Percentiles rank a stretch among this genome's conserved stretches.
These are phyloP conservation scores for Vitis rupestris DNA, from an alignment of 164 flowering plant genomes.

Conservation along the genomic window DNA sequence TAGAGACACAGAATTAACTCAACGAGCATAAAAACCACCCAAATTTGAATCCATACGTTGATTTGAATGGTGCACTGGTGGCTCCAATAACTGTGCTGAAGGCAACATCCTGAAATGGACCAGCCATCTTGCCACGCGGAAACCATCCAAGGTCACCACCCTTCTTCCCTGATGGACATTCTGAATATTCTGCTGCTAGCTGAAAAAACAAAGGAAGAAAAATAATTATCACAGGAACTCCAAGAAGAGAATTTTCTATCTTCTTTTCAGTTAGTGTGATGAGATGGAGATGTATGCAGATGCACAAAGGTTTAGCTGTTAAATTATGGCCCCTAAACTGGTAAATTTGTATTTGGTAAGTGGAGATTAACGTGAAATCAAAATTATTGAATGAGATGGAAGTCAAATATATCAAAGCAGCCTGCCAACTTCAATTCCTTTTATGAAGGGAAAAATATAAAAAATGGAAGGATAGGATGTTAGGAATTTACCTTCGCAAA, in stretches of 20 bases:
- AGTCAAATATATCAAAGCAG: too few species aligned
- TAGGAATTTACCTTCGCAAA: slow-evolving; percentile 77
- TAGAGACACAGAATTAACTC: neutral
- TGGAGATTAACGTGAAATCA: too few species aligned
- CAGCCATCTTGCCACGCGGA: slow-evolving; percentile 99
- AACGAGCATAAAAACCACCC: neutral
- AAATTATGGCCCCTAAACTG: too few species aligned
- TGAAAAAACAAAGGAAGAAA: slow-evolving; percentile 18
- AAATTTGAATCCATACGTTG: slow-evolving; percentile 56
- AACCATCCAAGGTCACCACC: slow-evolving; percentile 99
- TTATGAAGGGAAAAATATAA: neutral
- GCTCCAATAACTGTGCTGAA: slow-evolving; percentile 83
- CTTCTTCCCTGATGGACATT: slow-evolving; percentile 96
- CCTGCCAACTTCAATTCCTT: too few species aligned
- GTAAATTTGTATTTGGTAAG: too few species aligned
- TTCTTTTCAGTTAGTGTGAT: too few species aligned
- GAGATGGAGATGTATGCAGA: too few species aligned
- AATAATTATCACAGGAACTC: neutral
- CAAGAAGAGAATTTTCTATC: neutral
- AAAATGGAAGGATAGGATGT: neutral
- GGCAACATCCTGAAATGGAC: slow-evolving; percentile 99
- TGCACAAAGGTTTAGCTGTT: too few species aligned
- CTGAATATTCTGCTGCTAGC: slow-evolving; percentile 92
- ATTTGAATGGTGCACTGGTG: slow-evolving; percentile 96
- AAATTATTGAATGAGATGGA: too few species aligned